Evolutionary conservation across 345 rosid genomes (phyloP), one percentile per base, ranked within the genome.

Genomic region (Citrus cavaleriei): DNA sequence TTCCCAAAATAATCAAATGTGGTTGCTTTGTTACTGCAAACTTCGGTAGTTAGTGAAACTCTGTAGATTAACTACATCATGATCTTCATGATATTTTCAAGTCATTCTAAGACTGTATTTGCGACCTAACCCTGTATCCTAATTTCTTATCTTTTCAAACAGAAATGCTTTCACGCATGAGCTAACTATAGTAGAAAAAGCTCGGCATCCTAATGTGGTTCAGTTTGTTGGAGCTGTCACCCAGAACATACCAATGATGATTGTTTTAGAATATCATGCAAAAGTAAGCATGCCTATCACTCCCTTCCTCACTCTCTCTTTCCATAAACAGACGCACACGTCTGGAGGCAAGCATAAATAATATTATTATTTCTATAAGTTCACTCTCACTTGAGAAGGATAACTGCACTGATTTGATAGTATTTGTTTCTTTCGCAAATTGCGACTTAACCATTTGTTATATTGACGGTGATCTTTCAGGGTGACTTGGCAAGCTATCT

Each of bases 151-250:
- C 57, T 75, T 34, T n/a, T 70, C 12, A 49, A 62, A 81, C 90
- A 96, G 99, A 88, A 87, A 85, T 69, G 93, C 93, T 73, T 96
- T 96, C 87, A 91, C 88, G 73, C 76, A 90, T 72, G 99, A 96
- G 88, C 88, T 96, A 28, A 92, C 95, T 62, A 74, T 92, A 75
- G 81, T 96, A 75, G 98, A 93, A 79, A 94, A 89, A 83, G 98
- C 90, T 63, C 86, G 99, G 68, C 99, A 96, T 91, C 99, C 99
- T 30, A 96, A 96, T 86, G 90, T 96, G 72, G 91, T 96, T 81
- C 99, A 96, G 76, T 96, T 96, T 86, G 98, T 96, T 78, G 99
- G 99, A 85, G 98, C 99, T 65, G 99, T 96, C 54, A 96, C 99
- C 69, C 99, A 96, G 83, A 94, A 96, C 76, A 68, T 90, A 74